Percentiles rank a stretch among this genome's conserved stretches.
phyloP scores from a whole-genome alignment of 2,329 filamentous ascomycete genomes.

The Talaromyces verruculosus region DNA sequence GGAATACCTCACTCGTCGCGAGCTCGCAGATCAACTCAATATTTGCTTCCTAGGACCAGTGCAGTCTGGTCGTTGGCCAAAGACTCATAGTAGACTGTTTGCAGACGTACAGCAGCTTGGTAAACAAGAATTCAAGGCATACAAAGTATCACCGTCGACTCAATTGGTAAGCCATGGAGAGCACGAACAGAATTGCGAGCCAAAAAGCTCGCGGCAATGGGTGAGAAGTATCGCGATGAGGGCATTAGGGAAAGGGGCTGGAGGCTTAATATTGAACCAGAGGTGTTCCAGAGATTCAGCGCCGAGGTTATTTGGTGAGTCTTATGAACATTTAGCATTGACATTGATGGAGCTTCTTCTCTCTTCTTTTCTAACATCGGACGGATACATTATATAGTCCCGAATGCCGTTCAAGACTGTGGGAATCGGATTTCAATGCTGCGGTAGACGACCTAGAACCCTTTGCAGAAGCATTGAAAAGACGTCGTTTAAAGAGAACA shows the following conservation, averaged over 20 bases:
- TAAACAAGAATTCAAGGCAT: neutral
- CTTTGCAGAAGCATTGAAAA: slow-evolving; percentile 6
- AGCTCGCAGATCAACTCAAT: neutral
- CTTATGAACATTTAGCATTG: neutral
- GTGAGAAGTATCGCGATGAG: neutral
- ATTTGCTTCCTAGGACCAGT: slow-evolving; percentile 19
- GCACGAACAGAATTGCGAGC: neutral
- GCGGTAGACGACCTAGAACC: neutral
- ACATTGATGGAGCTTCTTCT: neutral
- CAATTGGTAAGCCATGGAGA: neutral
- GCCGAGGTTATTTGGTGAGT: slow-evolving; percentile 22
- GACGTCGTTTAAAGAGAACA: neutral
- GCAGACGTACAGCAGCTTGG: slow-evolving; percentile 18
- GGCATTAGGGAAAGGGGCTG: slow-evolving; percentile 18
- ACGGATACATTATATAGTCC: neutral
- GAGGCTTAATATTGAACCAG: slow-evolving; percentile 21
- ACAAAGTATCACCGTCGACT: neutral
- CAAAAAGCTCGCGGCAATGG: neutral
- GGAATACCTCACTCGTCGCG: slow-evolving; percentile 8
- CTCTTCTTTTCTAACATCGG: neutral
- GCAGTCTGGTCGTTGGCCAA: slow-evolving; percentile 10
- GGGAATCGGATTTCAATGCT: slow-evolving; percentile 16
- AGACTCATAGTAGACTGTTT: slow-evolving; percentile 19
- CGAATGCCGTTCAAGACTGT: slow-evolving; percentile 18
- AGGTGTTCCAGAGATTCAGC: slow-evolving; percentile 21